Evolutionary conservation across 1,284 basidiomycete species (phyloP).

Genomic region (Sparassis latifolia): DNA sequence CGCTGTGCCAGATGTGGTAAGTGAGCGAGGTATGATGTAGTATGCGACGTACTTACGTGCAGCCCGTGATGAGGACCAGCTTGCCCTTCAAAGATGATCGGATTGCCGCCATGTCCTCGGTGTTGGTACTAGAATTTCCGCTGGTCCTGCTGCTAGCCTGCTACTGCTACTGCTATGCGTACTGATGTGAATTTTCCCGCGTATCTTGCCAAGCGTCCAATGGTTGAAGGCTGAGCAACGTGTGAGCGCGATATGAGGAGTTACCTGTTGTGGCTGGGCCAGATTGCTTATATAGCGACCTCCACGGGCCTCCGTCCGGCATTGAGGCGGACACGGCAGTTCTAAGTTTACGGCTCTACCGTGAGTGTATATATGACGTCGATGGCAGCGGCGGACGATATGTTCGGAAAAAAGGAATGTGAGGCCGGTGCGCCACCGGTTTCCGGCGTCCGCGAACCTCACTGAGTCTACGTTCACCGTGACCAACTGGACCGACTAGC

Average conservation of each 20-base stretch:
- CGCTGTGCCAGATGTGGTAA: constrained; percentile 21
- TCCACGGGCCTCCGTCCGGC: no score
- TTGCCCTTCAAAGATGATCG: constrained; percentile 10
- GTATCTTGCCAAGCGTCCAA: background rate
- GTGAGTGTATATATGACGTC: background rate
- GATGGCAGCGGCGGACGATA: background rate
- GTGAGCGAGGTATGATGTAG: background rate
- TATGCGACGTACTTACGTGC: constrained; percentile 19
- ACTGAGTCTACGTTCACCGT: no score
- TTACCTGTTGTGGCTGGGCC: no score
- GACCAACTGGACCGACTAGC: no score
- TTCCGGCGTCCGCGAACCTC: no score
- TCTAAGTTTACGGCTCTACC: background rate
- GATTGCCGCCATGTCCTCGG: constrained; percentile 2
- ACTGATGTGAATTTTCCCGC: background rate
- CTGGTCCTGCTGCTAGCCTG: background rate
- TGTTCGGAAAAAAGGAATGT: no score
- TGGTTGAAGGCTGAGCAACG: no score
- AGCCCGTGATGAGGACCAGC: constrained; percentile 12
- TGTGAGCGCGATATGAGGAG: no score
- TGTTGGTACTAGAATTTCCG: background rate
- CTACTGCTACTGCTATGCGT: background rate
- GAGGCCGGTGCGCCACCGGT: no score
- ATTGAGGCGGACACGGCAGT: background rate
- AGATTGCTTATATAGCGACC: no score